Percentiles rank a stretch among this genome's conserved stretches.
These are phyloP conservation scores for Fraxinus baroniana DNA, from an alignment of 305 asterid genomes.

Conservation along the genomic window DNA sequence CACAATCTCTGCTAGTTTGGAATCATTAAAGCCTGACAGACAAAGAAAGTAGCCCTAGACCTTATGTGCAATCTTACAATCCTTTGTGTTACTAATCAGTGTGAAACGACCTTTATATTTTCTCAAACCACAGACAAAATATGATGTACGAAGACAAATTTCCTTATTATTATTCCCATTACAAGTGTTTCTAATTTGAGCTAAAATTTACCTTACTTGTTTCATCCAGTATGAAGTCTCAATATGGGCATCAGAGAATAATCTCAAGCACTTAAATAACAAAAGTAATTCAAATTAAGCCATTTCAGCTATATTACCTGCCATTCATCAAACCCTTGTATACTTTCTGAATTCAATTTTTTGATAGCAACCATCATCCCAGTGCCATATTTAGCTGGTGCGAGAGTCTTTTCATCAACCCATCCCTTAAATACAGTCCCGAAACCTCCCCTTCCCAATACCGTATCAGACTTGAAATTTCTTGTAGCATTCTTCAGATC, in stretches of 20 bases:
- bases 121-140: neutral
- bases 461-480: conserved; percentile 19
- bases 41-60: neutral
- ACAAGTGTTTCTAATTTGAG: neutral
- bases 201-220: neutral
- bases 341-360: conserved; percentile 68
- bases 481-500: conserved; percentile 27
- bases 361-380: conserved; percentile 86
- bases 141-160: conserved; percentile 10
- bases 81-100: neutral
- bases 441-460: neutral
- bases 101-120: conserved; percentile 6
- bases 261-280: neutral
- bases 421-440: conserved; percentile 27
- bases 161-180: conserved; percentile 2
- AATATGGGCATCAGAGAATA: neutral
- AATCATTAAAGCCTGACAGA: neutral
- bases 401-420: conserved; percentile 76
- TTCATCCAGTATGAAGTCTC: conserved; percentile 13
- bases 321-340: conserved; percentile 92
- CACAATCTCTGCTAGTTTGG: neutral
- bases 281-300: neutral
- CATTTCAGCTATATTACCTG: conserved; percentile 45
- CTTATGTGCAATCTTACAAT: neutral
- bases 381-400: conserved; percentile 52